Evolutionary conservation across 495 filamentous ascomycete species (phyloP).

Genomic region (Trichoderma orchidacearum): DNA sequence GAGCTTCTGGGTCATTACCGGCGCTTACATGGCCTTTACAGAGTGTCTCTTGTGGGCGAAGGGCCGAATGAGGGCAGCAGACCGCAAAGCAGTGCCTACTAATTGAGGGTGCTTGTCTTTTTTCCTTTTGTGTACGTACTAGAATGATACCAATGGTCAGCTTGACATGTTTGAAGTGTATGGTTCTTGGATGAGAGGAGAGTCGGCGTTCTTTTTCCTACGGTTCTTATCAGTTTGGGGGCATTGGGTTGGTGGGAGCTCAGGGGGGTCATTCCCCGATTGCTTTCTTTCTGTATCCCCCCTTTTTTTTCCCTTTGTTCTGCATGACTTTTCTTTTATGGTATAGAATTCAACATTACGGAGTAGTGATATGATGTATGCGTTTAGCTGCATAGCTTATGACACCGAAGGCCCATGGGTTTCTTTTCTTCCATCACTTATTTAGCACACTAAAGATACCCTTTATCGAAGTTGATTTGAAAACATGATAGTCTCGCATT

Average conservation of each 20-base stretch:
- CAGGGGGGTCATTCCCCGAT: not conserved
- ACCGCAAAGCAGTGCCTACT: not conserved
- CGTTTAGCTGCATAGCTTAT: not conserved
- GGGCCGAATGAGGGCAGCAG: not conserved
- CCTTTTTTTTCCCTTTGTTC: not conserved
- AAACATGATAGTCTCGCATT: no score
- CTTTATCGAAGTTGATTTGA: no score
- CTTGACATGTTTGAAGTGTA: not conserved
- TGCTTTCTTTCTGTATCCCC: not conserved
- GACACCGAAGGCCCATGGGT: not conserved
- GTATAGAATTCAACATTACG: not conserved
- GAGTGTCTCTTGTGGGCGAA: slow-evolving; percentile 10
- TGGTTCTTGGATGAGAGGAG: not conserved
- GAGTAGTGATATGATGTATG: not conserved
- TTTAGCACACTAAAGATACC: no score
- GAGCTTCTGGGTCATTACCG: slow-evolving; percentile 22
- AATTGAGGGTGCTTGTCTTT: not conserved
- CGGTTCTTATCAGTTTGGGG: no score
- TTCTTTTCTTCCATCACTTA: no score
- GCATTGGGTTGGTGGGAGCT: not conserved
- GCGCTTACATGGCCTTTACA: slow-evolving; percentile 12
- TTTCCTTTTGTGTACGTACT: no score
- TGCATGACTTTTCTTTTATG: not conserved
- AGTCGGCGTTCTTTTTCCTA: no score
- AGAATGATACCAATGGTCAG: not conserved